Base-by-base conservation (phyloP, 2,329 filamentous ascomycete species). In the Chaetomiaceae sp. region DNA sequence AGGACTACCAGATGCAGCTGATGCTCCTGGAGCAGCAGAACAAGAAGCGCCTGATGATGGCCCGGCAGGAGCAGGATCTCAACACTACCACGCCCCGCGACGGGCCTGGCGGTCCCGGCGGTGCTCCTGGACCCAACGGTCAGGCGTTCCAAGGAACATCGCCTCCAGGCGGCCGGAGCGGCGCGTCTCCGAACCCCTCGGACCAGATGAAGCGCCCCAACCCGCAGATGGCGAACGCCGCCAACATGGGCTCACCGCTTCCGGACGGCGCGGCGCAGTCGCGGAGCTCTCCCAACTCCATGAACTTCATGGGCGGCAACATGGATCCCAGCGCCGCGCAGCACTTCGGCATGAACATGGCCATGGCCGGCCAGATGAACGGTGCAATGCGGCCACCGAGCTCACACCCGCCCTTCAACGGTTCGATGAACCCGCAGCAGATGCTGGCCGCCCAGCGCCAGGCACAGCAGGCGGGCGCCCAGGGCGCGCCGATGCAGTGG, bases 21-120 rank as follows among this genome's bases (percentile, higher is more conserved):
- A 91, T 90, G 86, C 68, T 90, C 40, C 75, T 91, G 14, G 86
- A 91, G 66, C 86, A 90, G 66, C 86, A 91, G 67, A 91, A 91
- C 59, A 91, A 90, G 73, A 90, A 89, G 67, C 75, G 86, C 15
- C 73, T 91, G 39, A 81, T 89, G 73, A 88, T 89, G 85, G 86
- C 86, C 30, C 80, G 86, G 15, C 84, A 83, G 61, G 81, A 89
- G 62, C 86, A 91, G 64, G 87, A 90, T 49, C 74, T 69, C 41
- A 69, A 71, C 49, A 69, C 70, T 33, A 70, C 65, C 18, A 71
- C 74, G 53, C 69, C 72, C 30, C 69, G 75, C 54, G 76, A 74
- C 19, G 72, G 72, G 24, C 72, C 73, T 18, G 69, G 71, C 44
- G 73, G 70, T 26, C 72, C 73, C 45, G 76, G 74, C 36, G 76